These are phyloP conservation scores for Sordariomycetes sp. DNA, from an alignment of 2,329 filamentous ascomycete genomes.

Conservation along the genomic window DNA sequence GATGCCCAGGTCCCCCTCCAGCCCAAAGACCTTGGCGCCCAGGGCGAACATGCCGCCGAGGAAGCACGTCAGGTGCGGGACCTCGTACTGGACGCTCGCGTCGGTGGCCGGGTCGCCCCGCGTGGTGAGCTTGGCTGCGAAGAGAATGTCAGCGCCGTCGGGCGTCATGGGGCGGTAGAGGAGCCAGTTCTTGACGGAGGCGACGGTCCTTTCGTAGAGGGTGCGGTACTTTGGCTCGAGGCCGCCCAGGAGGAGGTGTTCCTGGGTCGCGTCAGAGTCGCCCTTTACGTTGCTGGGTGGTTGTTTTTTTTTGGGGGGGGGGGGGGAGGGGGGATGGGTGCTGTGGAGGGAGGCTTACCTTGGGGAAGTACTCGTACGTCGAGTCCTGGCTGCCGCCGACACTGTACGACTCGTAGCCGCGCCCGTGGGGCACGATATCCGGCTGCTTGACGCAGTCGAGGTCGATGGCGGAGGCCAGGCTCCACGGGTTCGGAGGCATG, in stretches of 20 bases:
- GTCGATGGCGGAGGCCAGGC: not conserved
- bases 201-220: constrained; percentile 57
- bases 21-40: constrained; percentile 47
- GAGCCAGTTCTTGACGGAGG: constrained; percentile 57
- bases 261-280: constrained; percentile 26
- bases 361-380: constrained; percentile 60
- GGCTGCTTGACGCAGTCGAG: constrained; percentile 3
- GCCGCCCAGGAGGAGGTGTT: constrained; percentile 63
- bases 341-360: constrained; percentile 22
- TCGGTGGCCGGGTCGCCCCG: constrained; percentile 25
- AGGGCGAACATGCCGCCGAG: constrained; percentile 58
- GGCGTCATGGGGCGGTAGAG: constrained; percentile 67
- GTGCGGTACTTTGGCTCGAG: constrained; percentile 56
- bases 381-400: constrained; percentile 57
- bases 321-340: not conserved
- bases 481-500: constrained; percentile 1
- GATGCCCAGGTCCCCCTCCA: constrained; percentile 46
- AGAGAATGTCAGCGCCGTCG: constrained; percentile 50
- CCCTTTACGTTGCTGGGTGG: too few relatives aligned
- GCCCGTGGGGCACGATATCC: constrained; percentile 30
- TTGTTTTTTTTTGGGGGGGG: not conserved
- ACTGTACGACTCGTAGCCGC: constrained; percentile 33
- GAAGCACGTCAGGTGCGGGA: constrained; percentile 54
- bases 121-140: constrained; percentile 50
- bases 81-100: constrained; percentile 39